Percentiles rank a stretch among this genome's conserved stretches.
Evolutionary conservation across 305 asterid genomes (phyloP).

Genomic region (Rubia occidens): DNA sequence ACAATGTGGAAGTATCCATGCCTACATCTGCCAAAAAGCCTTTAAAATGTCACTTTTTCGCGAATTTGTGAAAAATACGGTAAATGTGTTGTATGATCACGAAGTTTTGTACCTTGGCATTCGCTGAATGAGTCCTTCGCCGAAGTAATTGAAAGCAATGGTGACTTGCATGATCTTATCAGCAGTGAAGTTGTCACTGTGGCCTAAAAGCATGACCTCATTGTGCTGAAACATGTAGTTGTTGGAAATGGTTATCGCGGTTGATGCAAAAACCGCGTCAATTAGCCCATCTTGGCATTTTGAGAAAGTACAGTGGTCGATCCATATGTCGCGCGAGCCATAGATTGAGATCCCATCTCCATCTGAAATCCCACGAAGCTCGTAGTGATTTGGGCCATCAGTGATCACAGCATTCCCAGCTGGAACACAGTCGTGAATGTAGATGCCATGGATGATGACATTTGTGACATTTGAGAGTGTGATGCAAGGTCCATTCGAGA

Average conservation of each 20-base stretch:
- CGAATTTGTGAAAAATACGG: too few species aligned
- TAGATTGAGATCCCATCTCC: constrained; percentile 25
- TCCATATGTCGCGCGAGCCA: constrained; percentile 22
- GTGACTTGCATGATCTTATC: constrained; percentile 29
- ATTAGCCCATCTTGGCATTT: constrained; percentile 24
- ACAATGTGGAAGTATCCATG: constrained; percentile 27
- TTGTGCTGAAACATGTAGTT: constrained; percentile 26
- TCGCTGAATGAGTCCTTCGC: constrained; percentile 25
- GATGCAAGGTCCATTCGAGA: constrained; percentile 23
- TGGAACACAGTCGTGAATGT: constrained; percentile 21
- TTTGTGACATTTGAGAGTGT: constrained; percentile 21
- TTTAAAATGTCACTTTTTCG: background rate
- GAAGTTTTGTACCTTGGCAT: constrained; percentile 23
- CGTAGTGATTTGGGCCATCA: constrained; percentile 19
- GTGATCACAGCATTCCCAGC: constrained; percentile 22
- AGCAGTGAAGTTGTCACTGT: constrained; percentile 16
- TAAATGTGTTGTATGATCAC: background rate
- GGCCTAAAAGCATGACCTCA: constrained; percentile 28
- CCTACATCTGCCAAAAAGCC: constrained; percentile 20
- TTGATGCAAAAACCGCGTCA: constrained; percentile 24
- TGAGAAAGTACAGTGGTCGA: constrained; percentile 23
- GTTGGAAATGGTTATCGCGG: constrained; percentile 23
- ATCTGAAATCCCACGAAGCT: constrained; percentile 17
- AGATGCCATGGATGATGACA: constrained; percentile 22
- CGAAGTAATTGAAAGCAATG: constrained; percentile 26